Percentiles rank a stretch among this genome's conserved stretches.
Evolutionary conservation across 2,329 filamentous ascomycete genomes (phyloP).

Genomic region (Fusarium falciforme): DNA sequence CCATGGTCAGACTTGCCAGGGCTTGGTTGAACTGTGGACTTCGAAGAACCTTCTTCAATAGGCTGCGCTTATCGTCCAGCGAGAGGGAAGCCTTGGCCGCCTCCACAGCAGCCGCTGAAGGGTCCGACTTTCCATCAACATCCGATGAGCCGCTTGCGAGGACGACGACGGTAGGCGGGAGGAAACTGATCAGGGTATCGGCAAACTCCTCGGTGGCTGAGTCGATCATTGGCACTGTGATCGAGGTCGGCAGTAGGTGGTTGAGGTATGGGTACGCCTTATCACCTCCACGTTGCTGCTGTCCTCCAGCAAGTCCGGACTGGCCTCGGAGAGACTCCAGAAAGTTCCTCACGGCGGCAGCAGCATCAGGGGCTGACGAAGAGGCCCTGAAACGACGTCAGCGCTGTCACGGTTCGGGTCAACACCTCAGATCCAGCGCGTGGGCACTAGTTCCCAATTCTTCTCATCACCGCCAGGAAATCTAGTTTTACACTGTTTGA

Average conservation of each 20-base stretch:
- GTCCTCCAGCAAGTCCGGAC: conserved; percentile 53
- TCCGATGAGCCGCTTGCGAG: conserved; percentile 75
- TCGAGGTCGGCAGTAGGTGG: conserved; percentile 83
- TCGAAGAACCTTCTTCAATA: conserved; percentile 84
- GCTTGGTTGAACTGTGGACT: conserved; percentile 94
- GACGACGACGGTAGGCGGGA: conserved; percentile 83
- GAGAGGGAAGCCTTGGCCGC: conserved; percentile 80
- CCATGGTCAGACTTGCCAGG: conserved; percentile 84
- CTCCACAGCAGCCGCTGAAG: conserved; percentile 74
- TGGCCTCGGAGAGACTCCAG: conserved; percentile 80
- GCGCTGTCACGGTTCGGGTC: conserved; percentile 47
- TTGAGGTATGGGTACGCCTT: conserved; percentile 84
- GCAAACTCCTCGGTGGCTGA: conserved; percentile 72
- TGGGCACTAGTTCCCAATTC: conserved; percentile 45
- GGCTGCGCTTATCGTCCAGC: conserved; percentile 79
- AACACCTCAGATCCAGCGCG: conserved; percentile 37
- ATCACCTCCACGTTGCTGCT: conserved; percentile 53
- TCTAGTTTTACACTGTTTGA: conserved; percentile 50
- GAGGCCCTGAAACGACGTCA: conserved; percentile 67
- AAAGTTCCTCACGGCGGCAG: conserved; percentile 86
- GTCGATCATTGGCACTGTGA: conserved; percentile 82
- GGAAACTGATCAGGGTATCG: conserved; percentile 79
- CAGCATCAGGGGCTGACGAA: conserved; percentile 74
- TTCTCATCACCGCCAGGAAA: conserved; percentile 44
- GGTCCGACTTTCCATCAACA: conserved; percentile 70